phyloP scores from a whole-genome alignment of 2,329 filamentous ascomycete species.

The Cryphonectria radicalis region DNA sequence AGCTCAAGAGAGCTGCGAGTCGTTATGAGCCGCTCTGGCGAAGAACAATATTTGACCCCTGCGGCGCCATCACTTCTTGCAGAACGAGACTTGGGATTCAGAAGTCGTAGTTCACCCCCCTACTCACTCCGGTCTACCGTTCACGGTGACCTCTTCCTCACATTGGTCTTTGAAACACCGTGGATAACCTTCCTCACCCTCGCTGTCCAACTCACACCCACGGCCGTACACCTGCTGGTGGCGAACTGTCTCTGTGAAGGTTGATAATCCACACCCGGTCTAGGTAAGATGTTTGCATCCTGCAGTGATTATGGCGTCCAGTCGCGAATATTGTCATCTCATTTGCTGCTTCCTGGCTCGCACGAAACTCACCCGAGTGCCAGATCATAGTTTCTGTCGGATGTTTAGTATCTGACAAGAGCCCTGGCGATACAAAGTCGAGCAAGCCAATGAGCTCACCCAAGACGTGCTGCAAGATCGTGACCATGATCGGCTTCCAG shows the following conservation, averaged over 20 bases:
- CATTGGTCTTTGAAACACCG: constrained; percentile 44
- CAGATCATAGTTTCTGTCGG: neutral
- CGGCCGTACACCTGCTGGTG: constrained; percentile 47
- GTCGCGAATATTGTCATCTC: neutral
- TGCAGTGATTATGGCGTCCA: neutral
- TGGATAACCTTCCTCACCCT: constrained; percentile 40
- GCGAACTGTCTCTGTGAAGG: neutral
- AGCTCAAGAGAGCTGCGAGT: too few species aligned
- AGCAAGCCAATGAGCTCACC: neutral
- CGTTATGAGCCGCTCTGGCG: too few species aligned
- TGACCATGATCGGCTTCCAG: too few species aligned
- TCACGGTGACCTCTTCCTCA: constrained; percentile 48
- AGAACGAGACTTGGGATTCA: neutral
- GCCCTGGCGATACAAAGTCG: neutral
- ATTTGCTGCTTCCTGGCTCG: neutral
- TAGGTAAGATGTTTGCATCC: neutral
- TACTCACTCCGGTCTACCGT: constrained; percentile 45
- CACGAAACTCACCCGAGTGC: neutral
- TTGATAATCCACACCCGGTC: neutral
- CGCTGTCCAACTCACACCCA: constrained; percentile 34
- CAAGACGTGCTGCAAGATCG: neutral
- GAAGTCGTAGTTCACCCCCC: constrained; percentile 43
- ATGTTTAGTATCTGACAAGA: neutral
- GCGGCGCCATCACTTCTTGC: neutral
- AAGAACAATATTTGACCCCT: neutral